phyloP scores from a whole-genome alignment of 2,329 filamentous ascomycete genomes.

The Pestalotiopsis sp. region DNA sequence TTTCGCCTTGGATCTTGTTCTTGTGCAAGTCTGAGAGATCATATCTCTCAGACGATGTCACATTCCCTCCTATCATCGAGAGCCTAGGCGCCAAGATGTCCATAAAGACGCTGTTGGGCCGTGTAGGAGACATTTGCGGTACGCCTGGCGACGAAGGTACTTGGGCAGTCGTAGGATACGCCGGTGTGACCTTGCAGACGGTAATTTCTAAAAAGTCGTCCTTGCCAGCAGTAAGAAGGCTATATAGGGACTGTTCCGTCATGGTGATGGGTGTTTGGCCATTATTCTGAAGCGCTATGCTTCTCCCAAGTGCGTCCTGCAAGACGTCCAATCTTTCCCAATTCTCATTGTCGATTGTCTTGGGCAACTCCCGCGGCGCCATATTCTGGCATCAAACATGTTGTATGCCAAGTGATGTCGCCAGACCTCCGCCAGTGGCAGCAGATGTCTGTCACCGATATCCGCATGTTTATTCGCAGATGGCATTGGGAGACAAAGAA shows the following conservation, averaged over 20 bases:
- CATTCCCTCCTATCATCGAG: not conserved
- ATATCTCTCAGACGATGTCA: not conserved
- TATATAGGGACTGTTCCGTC: slow-evolving; percentile 15
- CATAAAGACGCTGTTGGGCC: not conserved
- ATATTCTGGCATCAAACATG: not conserved
- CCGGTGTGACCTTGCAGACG: slow-evolving; percentile 8
- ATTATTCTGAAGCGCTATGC: slow-evolving; percentile 12
- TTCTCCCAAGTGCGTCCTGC: not conserved
- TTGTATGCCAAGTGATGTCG: not conserved
- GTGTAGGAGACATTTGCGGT: not conserved
- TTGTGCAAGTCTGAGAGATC: not conserved
- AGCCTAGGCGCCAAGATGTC: not conserved
- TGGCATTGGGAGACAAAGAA: too few species aligned
- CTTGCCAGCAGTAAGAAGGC: slow-evolving; percentile 5
- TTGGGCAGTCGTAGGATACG: not conserved
- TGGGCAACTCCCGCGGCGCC: not conserved
- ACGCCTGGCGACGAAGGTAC: not conserved
- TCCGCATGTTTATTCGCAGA: too few species aligned
- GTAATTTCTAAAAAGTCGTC: slow-evolving; percentile 14
- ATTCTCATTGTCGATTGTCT: slow-evolving; percentile 11
- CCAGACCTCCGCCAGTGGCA: too few species aligned
- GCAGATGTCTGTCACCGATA: too few species aligned
- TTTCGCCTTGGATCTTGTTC: not conserved
- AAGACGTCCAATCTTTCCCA: slow-evolving; percentile 13
- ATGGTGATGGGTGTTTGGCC: slow-evolving; percentile 11